Percentiles rank a stretch among this genome's conserved stretches.
phyloP scores from a whole-genome alignment of 2,329 filamentous ascomycete genomes.

The Penicillium freii region DNA sequence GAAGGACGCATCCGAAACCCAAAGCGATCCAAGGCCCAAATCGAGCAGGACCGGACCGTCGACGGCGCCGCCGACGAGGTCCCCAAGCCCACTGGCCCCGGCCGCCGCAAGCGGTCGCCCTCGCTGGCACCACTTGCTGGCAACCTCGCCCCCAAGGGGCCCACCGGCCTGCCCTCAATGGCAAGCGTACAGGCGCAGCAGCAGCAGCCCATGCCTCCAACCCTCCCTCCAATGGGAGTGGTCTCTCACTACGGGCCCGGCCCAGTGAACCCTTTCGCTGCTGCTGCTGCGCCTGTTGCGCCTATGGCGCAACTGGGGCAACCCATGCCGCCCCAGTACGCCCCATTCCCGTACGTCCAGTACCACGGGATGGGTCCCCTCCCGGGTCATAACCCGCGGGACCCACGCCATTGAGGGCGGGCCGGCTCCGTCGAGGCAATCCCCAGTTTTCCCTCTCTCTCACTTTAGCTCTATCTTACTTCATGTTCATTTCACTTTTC shows the following conservation, averaged over 20 bases:
- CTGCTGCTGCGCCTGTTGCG: slow-evolving; percentile 13
- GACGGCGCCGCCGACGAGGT: slow-evolving; percentile 28
- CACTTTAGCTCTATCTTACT: slow-evolving; percentile 6
- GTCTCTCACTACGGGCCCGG: slow-evolving; percentile 15
- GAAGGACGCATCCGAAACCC: slow-evolving; percentile 46
- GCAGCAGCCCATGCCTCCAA: slow-evolving; percentile 16
- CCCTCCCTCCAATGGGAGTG: slow-evolving; percentile 20
- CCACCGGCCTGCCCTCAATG: slow-evolving; percentile 19
- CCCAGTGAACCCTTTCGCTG: slow-evolving; percentile 14
- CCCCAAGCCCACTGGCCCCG: slow-evolving; percentile 20
- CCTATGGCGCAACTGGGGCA: slow-evolving; percentile 15
- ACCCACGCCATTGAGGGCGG: slow-evolving; percentile 9
- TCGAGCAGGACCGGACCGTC: slow-evolving; percentile 40
- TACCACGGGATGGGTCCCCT: slow-evolving; percentile 23
- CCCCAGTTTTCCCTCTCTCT: slow-evolving; percentile 4
- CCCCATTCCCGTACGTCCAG: slow-evolving; percentile 28
- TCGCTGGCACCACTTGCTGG: slow-evolving; percentile 20
- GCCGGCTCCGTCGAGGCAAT: slow-evolving; percentile 12
- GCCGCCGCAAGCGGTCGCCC: slow-evolving; percentile 29
- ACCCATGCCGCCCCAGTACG: slow-evolving; percentile 26
- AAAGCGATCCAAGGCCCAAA: slow-evolving; percentile 46
- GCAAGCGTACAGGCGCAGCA: slow-evolving; percentile 14
- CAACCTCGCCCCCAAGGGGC: slow-evolving; percentile 24
- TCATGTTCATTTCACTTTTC: not conserved
- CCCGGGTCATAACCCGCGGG: slow-evolving; percentile 8